Conservation (phyloP, 345 rosid species). For the Eucalyptus victrix region DNA sequence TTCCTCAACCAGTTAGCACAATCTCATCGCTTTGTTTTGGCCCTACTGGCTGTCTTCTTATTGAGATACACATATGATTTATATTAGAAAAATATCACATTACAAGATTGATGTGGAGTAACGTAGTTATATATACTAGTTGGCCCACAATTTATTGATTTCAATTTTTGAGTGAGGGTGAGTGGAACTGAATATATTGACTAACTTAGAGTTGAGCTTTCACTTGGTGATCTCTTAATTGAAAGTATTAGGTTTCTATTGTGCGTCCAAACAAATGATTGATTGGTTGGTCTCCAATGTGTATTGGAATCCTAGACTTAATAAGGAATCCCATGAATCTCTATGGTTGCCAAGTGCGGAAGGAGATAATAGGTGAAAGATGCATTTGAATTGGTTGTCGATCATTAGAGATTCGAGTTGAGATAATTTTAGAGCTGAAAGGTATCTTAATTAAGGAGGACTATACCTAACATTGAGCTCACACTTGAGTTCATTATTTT, state of each 20-base stretch:
- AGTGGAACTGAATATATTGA: neutral
- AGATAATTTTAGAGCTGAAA: neutral
- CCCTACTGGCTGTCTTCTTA: neutral
- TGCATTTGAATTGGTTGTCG: accelerated
- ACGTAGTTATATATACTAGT: neutral
- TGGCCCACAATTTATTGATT: neutral
- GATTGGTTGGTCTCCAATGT: neutral
- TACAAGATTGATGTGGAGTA: neutral
- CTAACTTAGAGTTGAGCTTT: accelerated
- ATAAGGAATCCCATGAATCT: neutral
- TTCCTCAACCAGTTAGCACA: neutral
- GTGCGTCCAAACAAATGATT: neutral
- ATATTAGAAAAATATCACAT: neutral
- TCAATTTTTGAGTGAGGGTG: neutral
- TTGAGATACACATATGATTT: neutral
- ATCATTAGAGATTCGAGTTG: neutral
- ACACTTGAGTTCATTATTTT: too few relatives aligned
- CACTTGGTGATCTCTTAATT: neutral
- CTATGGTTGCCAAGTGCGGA: neutral
- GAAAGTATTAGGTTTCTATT: neutral
- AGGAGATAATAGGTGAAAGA: neutral
- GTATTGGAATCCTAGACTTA: neutral
- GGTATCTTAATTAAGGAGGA: neutral
- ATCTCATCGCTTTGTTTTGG: neutral
- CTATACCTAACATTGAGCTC: too few relatives aligned